Base-by-base conservation (phyloP, 2,329 filamentous ascomycete genomes). In the Ascochyta fabae region DNA sequence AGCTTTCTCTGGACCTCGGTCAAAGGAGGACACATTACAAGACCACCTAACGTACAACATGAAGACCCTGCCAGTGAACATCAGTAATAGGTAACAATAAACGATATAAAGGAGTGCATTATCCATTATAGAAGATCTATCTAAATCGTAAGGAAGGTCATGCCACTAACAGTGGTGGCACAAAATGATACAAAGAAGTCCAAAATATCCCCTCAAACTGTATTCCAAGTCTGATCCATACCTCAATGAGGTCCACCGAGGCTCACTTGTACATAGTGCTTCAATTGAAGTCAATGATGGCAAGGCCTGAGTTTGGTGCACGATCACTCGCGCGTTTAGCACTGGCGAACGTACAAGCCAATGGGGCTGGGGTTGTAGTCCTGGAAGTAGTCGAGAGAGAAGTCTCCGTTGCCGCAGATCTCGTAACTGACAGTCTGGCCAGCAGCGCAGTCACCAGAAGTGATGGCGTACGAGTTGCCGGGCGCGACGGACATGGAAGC, bases 361-460 rank as follows among this genome's bases (percentile, higher is more conserved):
- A 76, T 70, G 0, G 81, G 77, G 58, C 75, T 72, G 9, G 79
- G 79, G 65, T 87, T 87, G 62, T 78, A 87, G 68, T 89, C 85
- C 75, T 90, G 81, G 76, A 89, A 88, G 73, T 83, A 90, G 52
- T 82, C 74, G 35, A 89, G 71, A 43, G 77, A 68, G 35, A 85
- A 85, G 22, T 58, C 59, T 3, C 81, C 83, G 6, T 75, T 75
- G 40, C 78, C 76, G 42, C 75, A 79, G 63, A 89, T 78, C 75
- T 84, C 77, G 62, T 81, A 84, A 2, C 74, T 75, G 16, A 88
- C 71, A 16, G 77, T 77, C 69, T 82, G 48, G 2, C 83, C 84
- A 42, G 80, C 82, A 0, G 81, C 80, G 65, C 86, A 89, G 13
- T 73, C 66, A 65, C 85, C 85, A 8, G 78, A 73, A 44, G 88